These are phyloP conservation scores for Aureobasidium zeae DNA, from an alignment of 2,329 filamentous ascomycete species.

Conservation along the genomic window DNA sequence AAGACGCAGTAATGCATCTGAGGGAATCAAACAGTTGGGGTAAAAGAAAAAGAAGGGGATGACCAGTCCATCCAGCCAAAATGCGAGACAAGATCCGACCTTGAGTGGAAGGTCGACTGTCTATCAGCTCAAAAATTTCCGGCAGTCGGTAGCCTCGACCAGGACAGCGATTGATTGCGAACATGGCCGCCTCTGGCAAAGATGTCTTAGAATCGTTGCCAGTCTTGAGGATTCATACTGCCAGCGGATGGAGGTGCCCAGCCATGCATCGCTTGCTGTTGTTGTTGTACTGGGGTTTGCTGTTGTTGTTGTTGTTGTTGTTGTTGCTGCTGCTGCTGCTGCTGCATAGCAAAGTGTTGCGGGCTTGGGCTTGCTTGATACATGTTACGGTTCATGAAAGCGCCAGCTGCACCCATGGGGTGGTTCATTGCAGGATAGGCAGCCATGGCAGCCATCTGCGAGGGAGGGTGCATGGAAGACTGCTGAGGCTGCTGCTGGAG, in stretches of 20 bases:
- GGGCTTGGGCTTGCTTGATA: constrained; percentile 41
- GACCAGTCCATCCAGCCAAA: no score
- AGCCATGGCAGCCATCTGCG: constrained; percentile 36
- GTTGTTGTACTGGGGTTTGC: constrained; percentile 26
- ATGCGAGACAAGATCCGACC: no score
- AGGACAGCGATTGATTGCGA: no score
- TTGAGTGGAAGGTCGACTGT: background rate
- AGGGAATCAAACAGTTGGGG: constrained; percentile 5
- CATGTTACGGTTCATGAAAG: constrained; percentile 41
- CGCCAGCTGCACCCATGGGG: constrained; percentile 35
- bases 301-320: constrained; percentile 23
- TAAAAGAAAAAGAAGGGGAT: no score
- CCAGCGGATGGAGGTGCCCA: constrained; percentile 38
- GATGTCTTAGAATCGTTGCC: constrained; percentile 23
- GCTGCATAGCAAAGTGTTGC: constrained; percentile 35
- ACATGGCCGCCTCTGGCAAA: no score
- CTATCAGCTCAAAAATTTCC: no score
- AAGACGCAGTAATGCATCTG: constrained; percentile 12
- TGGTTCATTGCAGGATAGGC: constrained; percentile 37
- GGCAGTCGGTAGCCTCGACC: no score
- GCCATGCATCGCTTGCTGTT: constrained; percentile 44
- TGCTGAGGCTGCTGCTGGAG: constrained; percentile 36
- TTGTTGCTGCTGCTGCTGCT: constrained; percentile 30
- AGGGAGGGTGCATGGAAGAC: constrained; percentile 41
- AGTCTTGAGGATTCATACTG: constrained; percentile 33